Evolutionary conservation across 2,329 filamentous ascomycete genomes (phyloP), one percentile per base, ranked within the genome.

Genomic region (Diaporthe sp.): DNA sequence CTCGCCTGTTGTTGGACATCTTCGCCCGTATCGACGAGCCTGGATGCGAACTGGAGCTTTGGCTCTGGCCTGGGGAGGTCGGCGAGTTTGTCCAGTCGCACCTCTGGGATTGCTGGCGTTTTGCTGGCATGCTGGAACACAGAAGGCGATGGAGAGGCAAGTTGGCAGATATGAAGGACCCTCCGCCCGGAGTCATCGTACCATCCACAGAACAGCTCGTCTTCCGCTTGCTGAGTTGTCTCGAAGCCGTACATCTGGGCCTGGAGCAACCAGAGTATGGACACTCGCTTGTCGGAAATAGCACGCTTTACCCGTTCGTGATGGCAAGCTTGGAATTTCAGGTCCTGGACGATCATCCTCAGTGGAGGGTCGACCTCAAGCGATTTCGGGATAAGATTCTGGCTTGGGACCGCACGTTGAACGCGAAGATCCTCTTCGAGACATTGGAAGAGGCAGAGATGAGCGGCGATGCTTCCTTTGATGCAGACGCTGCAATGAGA

Each of bases 61-160:
- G 72, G 15, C 54, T 54, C 0, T 82, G 80, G 80, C 78, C 78
- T 0, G 80, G 80, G 0, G 73, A 81, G 2, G 75, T 78, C 8
- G 80, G 80, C 0, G 75, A 79, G 42, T 72, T 80, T 30, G 77
- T 78, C 1, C 80, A 81, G 33, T 78, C 77, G 38, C 80, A 81
- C 45, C 76, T 81, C 4, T 82, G 80, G 80, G 80, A 82, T 25
- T 76, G 79, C 0, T 81, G 78, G 72, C 77, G 80, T 1, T 47
- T 80, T 33, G 71, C 80, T 3, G 80, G 79, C 0, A 76, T 82
- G 4, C 28, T 82, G 7, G 74, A 78, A 7, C 57, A 61, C 30
- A n/a, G 30, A 54, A 28, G 38, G 35, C 17, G 35, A 33, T 40
- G 33, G 50, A 10, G 55, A 19, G 19, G 28, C 2, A 57, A 19